Base-by-base conservation (phyloP, 495 filamentous ascomycete species). In the Hypoxylon lenormandii region DNA sequence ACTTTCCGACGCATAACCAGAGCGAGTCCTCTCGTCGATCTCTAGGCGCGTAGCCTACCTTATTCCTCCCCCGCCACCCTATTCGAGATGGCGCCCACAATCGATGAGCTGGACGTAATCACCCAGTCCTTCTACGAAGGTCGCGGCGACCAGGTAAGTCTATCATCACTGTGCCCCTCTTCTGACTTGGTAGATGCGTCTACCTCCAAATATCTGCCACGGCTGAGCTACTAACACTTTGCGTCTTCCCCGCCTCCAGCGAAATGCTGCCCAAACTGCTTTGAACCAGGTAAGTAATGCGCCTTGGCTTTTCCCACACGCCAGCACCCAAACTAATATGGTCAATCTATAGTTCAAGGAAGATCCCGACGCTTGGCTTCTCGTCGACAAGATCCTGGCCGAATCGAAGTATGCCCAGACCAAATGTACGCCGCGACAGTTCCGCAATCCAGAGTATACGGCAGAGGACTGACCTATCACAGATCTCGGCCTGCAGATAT, bases 61-160 rank as follows among this genome's bases (percentile, higher is more conserved):
- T 23, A 54, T 57, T 37, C 56, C 45, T 57, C 53, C 52, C 57
- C 64, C 37, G 64, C 70, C 46, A 67, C 59, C 48, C 30, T 51
- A 40, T 64, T 69, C 57, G 50, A 79, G 72, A 86, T 85, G 83
- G 80, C 85, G 72, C 79, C 85, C 70, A 81, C 89, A 67, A 93
- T 98, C 75, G 87, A 88, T 77, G 96, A 98, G 85, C 84, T 98
- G 80, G 95, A 98, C 88, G 88, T 87, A 76, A 96, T 92, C 62
- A 94, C 97, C 85, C 93, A 90, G 67, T 90, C 92, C 80, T 97
- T 98, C 83, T 98, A 96, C 69, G 95, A 98, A 81, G 94, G 92
- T 77, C 90, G 94, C 77, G 95, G 95, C 43, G 91, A 97, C 53
- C 83, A 91, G 82, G 94, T 97, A 83, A 76, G 87, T 81, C 64